These are phyloP conservation scores for Ogataea degrootiae DNA, from an alignment of 805 yeast species.

Conservation along the genomic window DNA sequence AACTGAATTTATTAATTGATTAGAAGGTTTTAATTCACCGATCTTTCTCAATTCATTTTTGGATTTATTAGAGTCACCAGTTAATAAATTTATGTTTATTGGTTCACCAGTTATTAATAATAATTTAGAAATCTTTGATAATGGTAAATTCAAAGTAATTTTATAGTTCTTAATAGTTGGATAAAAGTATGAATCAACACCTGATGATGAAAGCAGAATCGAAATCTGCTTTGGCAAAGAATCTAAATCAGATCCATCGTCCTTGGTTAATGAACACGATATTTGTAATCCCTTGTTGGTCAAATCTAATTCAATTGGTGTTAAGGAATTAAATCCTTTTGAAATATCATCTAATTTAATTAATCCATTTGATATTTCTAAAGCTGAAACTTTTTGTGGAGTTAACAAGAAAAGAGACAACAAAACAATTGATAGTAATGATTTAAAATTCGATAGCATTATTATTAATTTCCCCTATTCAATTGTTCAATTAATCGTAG, in stretches of 20 bases:
- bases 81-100: constrained; percentile 21
- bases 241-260: constrained; percentile 1
- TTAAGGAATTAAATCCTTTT: background rate
- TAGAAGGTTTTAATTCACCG: constrained; percentile 18
- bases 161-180: constrained; percentile 17
- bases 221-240: constrained; percentile 24
- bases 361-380: constrained; percentile 3
- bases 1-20: constrained; percentile 7
- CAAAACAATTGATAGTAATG: background rate
- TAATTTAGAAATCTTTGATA: constrained; percentile 20
- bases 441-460: background rate
- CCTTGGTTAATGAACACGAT: constrained; percentile 14
- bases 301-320: constrained; percentile 6
- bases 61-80: constrained; percentile 23
- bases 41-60: constrained; percentile 13
- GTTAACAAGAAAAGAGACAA: background rate
- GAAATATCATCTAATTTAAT: constrained; percentile 8
- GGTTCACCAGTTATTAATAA: constrained; percentile 12
- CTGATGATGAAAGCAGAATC: constrained; percentile 15
- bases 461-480: too few species aligned
- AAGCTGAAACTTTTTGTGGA: background rate
- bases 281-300: constrained; percentile 5
- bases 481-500: too few species aligned
- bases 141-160: constrained; percentile 13
- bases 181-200: constrained; percentile 16